Percentiles rank a stretch among this genome's conserved stretches.
Conservation (phyloP, 2,329 filamentous ascomycete genomes). For the Diaporthe vexans region DNA sequence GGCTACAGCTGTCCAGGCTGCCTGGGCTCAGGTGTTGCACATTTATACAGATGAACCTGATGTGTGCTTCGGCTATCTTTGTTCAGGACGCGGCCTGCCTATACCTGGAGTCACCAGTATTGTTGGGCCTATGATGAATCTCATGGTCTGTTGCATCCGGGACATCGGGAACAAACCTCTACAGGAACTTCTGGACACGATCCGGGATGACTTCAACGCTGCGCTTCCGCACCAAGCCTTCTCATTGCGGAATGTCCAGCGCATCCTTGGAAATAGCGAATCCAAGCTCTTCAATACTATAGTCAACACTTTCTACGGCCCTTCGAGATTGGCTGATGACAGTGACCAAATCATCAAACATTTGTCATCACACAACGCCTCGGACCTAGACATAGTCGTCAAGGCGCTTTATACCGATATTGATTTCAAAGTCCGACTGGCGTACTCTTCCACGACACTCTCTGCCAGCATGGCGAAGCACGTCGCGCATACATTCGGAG, state of each 20-base stretch:
- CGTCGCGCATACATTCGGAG: background rate
- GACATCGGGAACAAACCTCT: conserved; percentile 63
- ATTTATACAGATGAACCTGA: conserved; percentile 16
- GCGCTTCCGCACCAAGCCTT: background rate
- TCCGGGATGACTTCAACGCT: background rate
- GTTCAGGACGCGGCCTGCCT: conserved; percentile 15
- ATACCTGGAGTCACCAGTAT: conserved; percentile 25
- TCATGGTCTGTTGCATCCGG: conserved; percentile 49
- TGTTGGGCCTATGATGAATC: conserved; percentile 56
- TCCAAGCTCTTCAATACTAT: background rate
- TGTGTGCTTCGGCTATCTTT: conserved; percentile 1
- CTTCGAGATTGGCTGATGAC: background rate
- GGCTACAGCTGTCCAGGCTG: conserved; percentile 54
- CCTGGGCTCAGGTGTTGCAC: conserved; percentile 6
- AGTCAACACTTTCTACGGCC: background rate
- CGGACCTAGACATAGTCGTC: background rate
- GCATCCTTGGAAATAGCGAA: background rate
- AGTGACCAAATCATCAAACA: background rate
- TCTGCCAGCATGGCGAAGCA: background rate
- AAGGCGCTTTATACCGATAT: background rate
- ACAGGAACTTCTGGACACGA: background rate
- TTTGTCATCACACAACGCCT: background rate
- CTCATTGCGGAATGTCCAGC: background rate
- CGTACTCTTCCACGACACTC: background rate
- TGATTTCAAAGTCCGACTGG: background rate